A percentile compares a stretch with the other conserved stretches of the same genome.
These are phyloP conservation scores for Epichloe bromicola DNA, from an alignment of 2,329 filamentous ascomycete genomes.

Conservation along the genomic window DNA sequence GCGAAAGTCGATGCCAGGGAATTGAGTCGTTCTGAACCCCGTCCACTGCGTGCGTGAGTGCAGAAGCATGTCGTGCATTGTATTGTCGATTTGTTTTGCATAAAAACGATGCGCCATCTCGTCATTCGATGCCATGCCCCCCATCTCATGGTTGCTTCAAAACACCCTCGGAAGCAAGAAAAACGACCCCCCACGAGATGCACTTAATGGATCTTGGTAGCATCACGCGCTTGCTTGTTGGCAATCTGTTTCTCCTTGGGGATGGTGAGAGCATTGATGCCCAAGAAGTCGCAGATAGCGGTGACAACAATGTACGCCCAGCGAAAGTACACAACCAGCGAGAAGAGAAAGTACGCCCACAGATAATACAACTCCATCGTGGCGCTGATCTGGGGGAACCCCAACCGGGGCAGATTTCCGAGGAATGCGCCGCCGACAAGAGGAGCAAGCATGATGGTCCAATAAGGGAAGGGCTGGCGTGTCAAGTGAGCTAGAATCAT, in stretches of 20 bases:
- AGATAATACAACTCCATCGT: slow-evolving; percentile 67
- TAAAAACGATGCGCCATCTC: too few relatives aligned
- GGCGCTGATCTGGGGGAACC: slow-evolving; percentile 53
- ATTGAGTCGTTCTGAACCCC: too few relatives aligned
- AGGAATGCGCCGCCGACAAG: slow-evolving; percentile 75
- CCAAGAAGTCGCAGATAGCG: slow-evolving; percentile 81
- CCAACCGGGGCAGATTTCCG: slow-evolving; percentile 68
- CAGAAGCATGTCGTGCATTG: too few relatives aligned
- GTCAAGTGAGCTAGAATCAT: slow-evolving; percentile 96
- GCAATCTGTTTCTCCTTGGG: slow-evolving; percentile 46
- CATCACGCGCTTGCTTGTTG: slow-evolving; percentile 32
- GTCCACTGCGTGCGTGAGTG: too few relatives aligned
- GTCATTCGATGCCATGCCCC: too few relatives aligned
- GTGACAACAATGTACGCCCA: slow-evolving; percentile 89
- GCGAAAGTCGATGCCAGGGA: too few relatives aligned
- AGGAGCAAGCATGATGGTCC: slow-evolving; percentile 82
- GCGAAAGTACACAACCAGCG: slow-evolving; percentile 73
- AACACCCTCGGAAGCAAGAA: neutral
- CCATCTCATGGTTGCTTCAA: too few relatives aligned
- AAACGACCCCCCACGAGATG: neutral
- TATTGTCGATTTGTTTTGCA: too few relatives aligned
- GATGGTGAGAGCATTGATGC: slow-evolving; percentile 92
- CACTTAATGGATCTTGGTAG: slow-evolving; percentile 22
- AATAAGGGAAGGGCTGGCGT: slow-evolving; percentile 87
- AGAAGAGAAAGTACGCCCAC: slow-evolving; percentile 71